Conservation (phyloP, 164 flowering plant species). For the Chimonanthus praecox region DNA sequence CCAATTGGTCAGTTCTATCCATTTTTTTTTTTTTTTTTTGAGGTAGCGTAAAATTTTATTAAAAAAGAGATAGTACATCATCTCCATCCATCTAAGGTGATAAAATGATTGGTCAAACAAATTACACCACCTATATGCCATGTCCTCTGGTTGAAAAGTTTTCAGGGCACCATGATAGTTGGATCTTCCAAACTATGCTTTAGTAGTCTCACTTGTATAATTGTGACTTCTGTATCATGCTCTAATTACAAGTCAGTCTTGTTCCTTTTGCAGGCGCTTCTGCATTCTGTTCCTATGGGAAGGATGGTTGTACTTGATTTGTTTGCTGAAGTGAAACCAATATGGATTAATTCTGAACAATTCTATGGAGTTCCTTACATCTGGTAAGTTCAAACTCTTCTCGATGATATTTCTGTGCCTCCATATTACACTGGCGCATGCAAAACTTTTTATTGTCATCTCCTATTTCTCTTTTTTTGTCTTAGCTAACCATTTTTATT, state of each 20-base stretch:
- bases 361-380: conserved; percentile 80
- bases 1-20: too few species aligned
- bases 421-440: neutral
- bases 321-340: conserved; percentile 75
- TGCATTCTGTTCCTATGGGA: conserved; percentile 73
- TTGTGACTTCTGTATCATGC: neutral
- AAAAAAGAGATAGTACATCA: too few species aligned
- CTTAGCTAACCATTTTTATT: conserved; percentile 1
- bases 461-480: neutral
- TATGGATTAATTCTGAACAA: conserved; percentile 65
- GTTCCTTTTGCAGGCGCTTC: conserved; percentile 51
- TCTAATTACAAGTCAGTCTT: conserved; percentile 1
- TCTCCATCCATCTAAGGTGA: too few species aligned
- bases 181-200: too few species aligned
- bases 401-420: neutral
- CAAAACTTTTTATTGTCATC: neutral
- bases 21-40: too few species aligned
- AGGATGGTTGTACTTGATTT: conserved; percentile 74
- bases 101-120: too few species aligned
- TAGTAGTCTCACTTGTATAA: too few species aligned
- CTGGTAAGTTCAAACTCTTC: conserved; percentile 36
- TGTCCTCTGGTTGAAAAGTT: too few species aligned
- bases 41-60: too few species aligned
- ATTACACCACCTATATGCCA: too few species aligned
- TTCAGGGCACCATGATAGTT: too few species aligned